Conservation (phyloP, 768 basidiomycete genomes). For the Phanerochaete carnosa region DNA sequence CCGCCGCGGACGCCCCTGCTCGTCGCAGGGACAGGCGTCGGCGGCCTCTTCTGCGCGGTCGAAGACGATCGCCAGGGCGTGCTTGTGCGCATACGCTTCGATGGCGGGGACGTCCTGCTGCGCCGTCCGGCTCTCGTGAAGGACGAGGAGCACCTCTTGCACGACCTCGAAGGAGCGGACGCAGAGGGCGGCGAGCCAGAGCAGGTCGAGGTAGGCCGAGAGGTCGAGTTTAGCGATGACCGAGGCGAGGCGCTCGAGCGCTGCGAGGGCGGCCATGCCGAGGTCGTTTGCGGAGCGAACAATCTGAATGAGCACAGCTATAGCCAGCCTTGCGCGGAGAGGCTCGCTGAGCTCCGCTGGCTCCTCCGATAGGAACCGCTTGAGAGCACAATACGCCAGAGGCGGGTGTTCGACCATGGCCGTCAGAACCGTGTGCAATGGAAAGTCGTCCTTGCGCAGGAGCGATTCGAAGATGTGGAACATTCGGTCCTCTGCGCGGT, state of each 20-base stretch:
- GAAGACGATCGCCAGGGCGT: slow-evolving; percentile 54
- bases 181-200: slow-evolving; percentile 49
- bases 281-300: slow-evolving; percentile 53
- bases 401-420: slow-evolving; percentile 53
- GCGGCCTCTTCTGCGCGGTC: slow-evolving; percentile 67
- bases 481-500: slow-evolving; percentile 53
- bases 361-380: slow-evolving; percentile 38
- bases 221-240: slow-evolving; percentile 41
- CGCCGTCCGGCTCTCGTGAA: slow-evolving; percentile 44
- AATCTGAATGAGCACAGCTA: slow-evolving; percentile 40
- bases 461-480: slow-evolving; percentile 48
- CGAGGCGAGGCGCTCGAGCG: slow-evolving; percentile 49
- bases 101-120: slow-evolving; percentile 21
- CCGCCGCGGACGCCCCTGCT: slow-evolving; percentile 49
- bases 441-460: slow-evolving; percentile 25
- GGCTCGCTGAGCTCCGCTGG: slow-evolving; percentile 23
- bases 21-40: slow-evolving; percentile 64
- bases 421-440: slow-evolving; percentile 27
- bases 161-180: slow-evolving; percentile 48
- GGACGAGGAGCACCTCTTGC: slow-evolving; percentile 58
- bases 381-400: slow-evolving; percentile 52
- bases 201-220: slow-evolving; percentile 46
- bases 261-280: slow-evolving; percentile 54
- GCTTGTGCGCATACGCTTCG: slow-evolving; percentile 48
- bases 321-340: slow-evolving; percentile 15